Conservation (phyloP, 768 basidiomycete genomes). For the Tricholoma terreum region DNA sequence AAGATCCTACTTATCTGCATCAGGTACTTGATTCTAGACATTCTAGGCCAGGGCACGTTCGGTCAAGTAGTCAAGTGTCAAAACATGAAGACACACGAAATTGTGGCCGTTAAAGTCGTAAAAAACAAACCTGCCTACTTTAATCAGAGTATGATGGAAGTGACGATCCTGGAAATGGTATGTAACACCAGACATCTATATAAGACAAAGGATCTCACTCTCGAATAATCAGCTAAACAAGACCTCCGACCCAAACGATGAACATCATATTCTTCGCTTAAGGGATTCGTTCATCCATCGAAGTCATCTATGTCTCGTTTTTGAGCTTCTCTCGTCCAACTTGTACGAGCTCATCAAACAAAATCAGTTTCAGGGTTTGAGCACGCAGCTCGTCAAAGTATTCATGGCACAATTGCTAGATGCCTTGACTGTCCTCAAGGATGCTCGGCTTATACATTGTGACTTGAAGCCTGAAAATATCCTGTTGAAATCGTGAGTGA, state of each 20-base stretch:
- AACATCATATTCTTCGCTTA: constrained; percentile 94
- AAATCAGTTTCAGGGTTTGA: constrained; percentile 97
- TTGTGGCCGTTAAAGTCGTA: constrained; percentile 98
- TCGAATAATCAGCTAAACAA: constrained; percentile 75
- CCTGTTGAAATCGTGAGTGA: constrained; percentile 81
- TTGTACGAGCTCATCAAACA: constrained; percentile 99
- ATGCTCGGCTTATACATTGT: constrained; percentile 95
- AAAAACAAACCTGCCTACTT: constrained; percentile 99
- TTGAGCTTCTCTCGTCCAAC: constrained; percentile 95
- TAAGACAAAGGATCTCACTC: constrained; percentile 3
- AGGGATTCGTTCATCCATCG: constrained; percentile 96
- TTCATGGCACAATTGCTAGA: constrained; percentile 96
- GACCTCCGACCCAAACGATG: constrained; percentile 88
- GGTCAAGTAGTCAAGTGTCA: constrained; percentile 99
- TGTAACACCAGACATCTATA: constrained; percentile 29
- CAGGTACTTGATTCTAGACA: constrained; percentile 95
- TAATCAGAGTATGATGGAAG: constrained; percentile 99
- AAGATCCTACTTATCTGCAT: constrained; percentile 10
- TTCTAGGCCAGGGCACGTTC: constrained; percentile 97
- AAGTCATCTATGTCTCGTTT: constrained; percentile 95
- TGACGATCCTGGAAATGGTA: constrained; percentile 94
- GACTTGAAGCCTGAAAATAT: constrained; percentile 99
- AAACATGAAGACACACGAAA: constrained; percentile 98
- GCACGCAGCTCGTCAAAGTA: constrained; percentile 96
- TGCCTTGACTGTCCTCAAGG: constrained; percentile 88